Evolutionary conservation across 2,329 filamentous ascomycete genomes (phyloP), one percentile per base, ranked within the genome.

Genomic region (Penicillium sp.): DNA sequence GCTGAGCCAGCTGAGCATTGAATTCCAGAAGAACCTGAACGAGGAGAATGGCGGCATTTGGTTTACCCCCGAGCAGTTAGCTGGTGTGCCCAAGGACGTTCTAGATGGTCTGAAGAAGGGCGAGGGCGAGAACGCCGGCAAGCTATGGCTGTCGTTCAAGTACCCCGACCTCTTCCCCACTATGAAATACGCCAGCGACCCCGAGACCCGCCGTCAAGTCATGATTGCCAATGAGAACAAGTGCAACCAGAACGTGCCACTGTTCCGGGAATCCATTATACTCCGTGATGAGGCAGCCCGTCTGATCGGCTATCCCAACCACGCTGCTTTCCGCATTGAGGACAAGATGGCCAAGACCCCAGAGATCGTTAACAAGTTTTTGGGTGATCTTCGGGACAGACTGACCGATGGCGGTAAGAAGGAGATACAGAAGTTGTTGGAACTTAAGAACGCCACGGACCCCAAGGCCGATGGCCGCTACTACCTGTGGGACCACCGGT

Each of bases 331-430:
- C 62, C 67, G 69, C n/a, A 71, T 77, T 39, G 76, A 78, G 57
- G 73, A 76, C 46, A 75, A 76, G 57, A 77, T 80, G 69, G 72
- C 75, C 8, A 77, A 78, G 61, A 74, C 73, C 3, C 69, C 77
- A 1, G 64, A 73, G 58, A 76, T 72, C 0, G 74, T 78, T 1
- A 64, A 78, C 57, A 72, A 71, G n/a, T 77, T 79, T 49, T 61
- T 77, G 43, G 69, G 71, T 2, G 73, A 75, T 55, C 57, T 77
- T 48, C 69, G 72, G 9, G 58, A 61, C 13, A 63, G 70, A 44
- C 57, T 76, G 50, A 70, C 67, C 24, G 66, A 66, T 24, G 73
- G 73, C n/a, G 74, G 74, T 1, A 56, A 66, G 54, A 64, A 69
- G 44, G 74, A 77, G 59, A 68, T 71, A 29, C 63, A 72, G 46